Percentiles rank a stretch among this genome's conserved stretches.
Conservation (phyloP, 192 early-diverging fungal species). For the Phlyctochytrium bullatum region DNA sequence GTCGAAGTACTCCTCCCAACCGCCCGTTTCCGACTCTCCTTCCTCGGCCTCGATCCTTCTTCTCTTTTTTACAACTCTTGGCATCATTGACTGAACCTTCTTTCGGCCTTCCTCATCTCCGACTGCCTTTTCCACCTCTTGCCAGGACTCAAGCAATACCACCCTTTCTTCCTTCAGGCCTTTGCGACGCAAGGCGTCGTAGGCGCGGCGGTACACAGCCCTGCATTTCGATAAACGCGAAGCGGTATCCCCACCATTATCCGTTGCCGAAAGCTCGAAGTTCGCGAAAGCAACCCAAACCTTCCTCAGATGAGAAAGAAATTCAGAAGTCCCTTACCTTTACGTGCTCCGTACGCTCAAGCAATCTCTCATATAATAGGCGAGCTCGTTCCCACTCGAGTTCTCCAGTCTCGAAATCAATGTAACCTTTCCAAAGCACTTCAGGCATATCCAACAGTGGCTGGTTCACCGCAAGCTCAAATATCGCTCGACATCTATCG, state of each 20-base stretch:
- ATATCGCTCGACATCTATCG: constrained; percentile 82
- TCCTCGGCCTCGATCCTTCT: constrained; percentile 66
- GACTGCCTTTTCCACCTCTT: constrained; percentile 72
- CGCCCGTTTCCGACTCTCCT: constrained; percentile 49
- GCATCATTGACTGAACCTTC: constrained; percentile 74
- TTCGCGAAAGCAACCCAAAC: constrained; percentile 90
- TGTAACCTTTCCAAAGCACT: constrained; percentile 96
- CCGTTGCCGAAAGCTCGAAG: constrained; percentile 74
- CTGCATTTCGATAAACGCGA: constrained; percentile 58
- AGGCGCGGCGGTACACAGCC: constrained; percentile 72
- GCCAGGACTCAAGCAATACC: constrained; percentile 89
- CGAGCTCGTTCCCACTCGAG: constrained; percentile 78
- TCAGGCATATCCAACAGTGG: constrained; percentile 96
- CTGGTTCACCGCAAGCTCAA: constrained; percentile 89
- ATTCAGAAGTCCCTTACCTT: constrained; percentile 61
- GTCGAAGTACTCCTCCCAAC: constrained; percentile 98
- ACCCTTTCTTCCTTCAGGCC: constrained; percentile 83
- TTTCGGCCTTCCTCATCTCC: constrained; percentile 41
- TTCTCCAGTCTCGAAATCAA: constrained; percentile 89
- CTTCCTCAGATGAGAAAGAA: constrained; percentile 26
- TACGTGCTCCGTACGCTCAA: constrained; percentile 88
- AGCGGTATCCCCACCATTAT: constrained; percentile 45
- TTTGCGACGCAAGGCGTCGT: constrained; percentile 64
- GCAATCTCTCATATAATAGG: constrained; percentile 76
- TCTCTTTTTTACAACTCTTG: constrained; percentile 88